These are phyloP conservation scores for Nannochloropsis oceanica DNA, from an alignment of 108 stramenopile genomes.

Conservation along the genomic window DNA sequence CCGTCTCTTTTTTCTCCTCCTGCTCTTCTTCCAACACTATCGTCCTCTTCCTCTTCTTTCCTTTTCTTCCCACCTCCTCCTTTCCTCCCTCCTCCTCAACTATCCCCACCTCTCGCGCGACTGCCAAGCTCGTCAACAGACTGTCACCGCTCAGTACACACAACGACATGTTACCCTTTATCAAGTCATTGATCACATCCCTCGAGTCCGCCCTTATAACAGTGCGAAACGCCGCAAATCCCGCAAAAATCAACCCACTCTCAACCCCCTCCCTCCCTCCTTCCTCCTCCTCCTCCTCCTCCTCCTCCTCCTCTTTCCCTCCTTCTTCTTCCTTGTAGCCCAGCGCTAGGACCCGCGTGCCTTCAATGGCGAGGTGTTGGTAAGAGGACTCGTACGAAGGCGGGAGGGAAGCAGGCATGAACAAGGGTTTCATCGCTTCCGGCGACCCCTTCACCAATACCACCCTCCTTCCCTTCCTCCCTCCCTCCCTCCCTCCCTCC, in stretches of 20 bases:
- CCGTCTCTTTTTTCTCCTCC: not conserved
- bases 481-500: not conserved
- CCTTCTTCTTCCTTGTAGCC: slow-evolving; percentile 55
- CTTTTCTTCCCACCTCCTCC: not conserved
- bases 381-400: slow-evolving; percentile 26
- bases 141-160: slow-evolving; percentile 92
- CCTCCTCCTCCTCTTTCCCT: slow-evolving; percentile 17
- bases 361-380: slow-evolving; percentile 39
- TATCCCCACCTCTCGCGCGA: slow-evolving; percentile 54
- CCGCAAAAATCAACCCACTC: slow-evolving; percentile 54
- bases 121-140: slow-evolving; percentile 70
- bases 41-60: not conserved
- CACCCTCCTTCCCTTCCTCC: not conserved
- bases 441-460: slow-evolving; percentile 84
- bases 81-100: not conserved
- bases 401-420: slow-evolving; percentile 22
- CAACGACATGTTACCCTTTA: slow-evolving; percentile 49
- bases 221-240: slow-evolving; percentile 84
- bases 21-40: not conserved
- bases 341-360: slow-evolving; percentile 75
- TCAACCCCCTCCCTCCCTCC: not conserved
- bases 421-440: slow-evolving; percentile 61
- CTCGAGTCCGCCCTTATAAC: slow-evolving; percentile 26
- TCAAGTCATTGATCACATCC: slow-evolving; percentile 38
- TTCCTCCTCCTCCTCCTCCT: not conserved